Evolutionary conservation across 2,329 filamentous ascomycete species (phyloP).

Genomic region (Moelleriella libera): DNA sequence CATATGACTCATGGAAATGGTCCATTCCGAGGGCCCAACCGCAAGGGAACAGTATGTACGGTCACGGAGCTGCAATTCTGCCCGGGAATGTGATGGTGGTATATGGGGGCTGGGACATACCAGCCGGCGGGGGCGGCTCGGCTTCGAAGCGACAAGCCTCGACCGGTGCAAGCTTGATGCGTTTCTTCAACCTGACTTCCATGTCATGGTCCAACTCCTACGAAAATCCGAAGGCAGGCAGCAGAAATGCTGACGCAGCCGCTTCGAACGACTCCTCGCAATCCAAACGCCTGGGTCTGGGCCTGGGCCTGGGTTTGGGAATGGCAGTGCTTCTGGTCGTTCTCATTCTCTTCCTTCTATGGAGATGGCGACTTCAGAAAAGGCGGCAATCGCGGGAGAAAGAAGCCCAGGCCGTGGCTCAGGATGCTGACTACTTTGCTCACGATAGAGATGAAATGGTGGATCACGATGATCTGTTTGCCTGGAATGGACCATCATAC

Average conservation of each 20-base stretch:
- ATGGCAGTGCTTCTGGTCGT: constrained; percentile 32
- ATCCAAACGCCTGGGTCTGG: constrained; percentile 34
- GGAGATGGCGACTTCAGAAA: constrained; percentile 26
- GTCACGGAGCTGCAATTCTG: constrained; percentile 48
- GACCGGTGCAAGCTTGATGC: constrained; percentile 9
- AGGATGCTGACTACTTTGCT: constrained; percentile 32
- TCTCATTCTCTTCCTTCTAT: constrained; percentile 34
- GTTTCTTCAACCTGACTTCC: constrained; percentile 44
- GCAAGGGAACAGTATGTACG: constrained; percentile 35
- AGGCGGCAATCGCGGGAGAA: constrained; percentile 26
- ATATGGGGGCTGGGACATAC: constrained; percentile 45
- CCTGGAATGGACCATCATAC: not conserved
- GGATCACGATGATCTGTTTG: constrained; percentile 16
- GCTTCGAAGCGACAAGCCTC: constrained; percentile 16
- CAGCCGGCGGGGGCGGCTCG: constrained; percentile 9
- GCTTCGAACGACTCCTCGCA: constrained; percentile 7
- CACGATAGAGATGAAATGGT: constrained; percentile 31
- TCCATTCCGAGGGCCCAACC: constrained; percentile 40
- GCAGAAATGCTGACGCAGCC: constrained; percentile 8
- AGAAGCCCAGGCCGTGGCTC: constrained; percentile 31
- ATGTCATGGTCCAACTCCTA: constrained; percentile 38
- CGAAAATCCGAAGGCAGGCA: constrained; percentile 23
- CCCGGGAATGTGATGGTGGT: constrained; percentile 58
- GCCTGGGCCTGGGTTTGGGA: constrained; percentile 47
- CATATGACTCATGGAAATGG: constrained; percentile 67